These are phyloP conservation scores for Tubosaeta sp. DNA, from an alignment of 768 basidiomycete species.

Conservation along the genomic window DNA sequence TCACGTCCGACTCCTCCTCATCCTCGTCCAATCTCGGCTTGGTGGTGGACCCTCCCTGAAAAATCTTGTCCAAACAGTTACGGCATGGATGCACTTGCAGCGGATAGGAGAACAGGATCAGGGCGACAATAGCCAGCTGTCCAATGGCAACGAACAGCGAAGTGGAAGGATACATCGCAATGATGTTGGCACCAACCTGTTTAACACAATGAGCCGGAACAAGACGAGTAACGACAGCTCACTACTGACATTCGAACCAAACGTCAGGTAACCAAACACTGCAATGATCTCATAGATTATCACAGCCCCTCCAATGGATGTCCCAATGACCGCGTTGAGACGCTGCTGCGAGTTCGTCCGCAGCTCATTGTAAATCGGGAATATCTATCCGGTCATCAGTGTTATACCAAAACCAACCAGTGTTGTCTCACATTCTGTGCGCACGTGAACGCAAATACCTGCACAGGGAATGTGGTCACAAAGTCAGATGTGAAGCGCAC, in stretches of 20 bases:
- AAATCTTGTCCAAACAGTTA: conserved; percentile 89
- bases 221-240: not conserved
- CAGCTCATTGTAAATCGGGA: conserved; percentile 93
- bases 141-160: conserved; percentile 91
- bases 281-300: conserved; percentile 86
- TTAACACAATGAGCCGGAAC: conserved; percentile 1
- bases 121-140: conserved; percentile 85
- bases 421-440: conserved; percentile 72
- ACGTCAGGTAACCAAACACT: conserved; percentile 88
- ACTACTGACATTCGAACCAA: conserved; percentile 72
- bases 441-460: conserved; percentile 90
- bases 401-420: conserved; percentile 1
- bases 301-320: conserved; percentile 81
- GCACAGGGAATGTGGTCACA: conserved; percentile 85
- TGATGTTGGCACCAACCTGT: conserved; percentile 87
- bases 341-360: conserved; percentile 71
- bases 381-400: conserved; percentile 51
- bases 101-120: conserved; percentile 92
- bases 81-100: conserved; percentile 93
- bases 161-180: conserved; percentile 90
- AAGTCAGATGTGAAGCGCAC: conserved; percentile 76
- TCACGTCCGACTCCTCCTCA: conserved; percentile 37
- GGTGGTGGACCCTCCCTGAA: conserved; percentile 41
- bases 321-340: conserved; percentile 84
- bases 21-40: conserved; percentile 42